phyloP scores from a whole-genome alignment of 768 basidiomycete species.

The Lyophyllum atratum region DNA sequence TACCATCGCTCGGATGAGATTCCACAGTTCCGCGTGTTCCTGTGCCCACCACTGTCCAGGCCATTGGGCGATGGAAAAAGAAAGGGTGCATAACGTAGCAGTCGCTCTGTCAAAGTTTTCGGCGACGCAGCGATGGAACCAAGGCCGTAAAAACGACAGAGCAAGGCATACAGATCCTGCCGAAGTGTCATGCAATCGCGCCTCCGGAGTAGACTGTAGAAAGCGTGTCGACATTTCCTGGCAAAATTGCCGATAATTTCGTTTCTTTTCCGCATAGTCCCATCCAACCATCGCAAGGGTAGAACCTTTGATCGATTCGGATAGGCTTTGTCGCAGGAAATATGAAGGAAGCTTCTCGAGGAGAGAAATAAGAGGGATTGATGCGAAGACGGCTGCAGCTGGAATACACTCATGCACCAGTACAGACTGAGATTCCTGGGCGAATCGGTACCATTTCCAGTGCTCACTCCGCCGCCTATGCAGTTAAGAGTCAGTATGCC shows the following conservation, averaged over 20 bases:
- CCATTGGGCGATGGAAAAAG: conserved; percentile 61
- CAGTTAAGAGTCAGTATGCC: background rate
- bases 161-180: conserved; percentile 69
- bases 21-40: conserved; percentile 63
- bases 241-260: conserved; percentile 71
- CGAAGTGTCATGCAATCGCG: conserved; percentile 65
- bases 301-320: conserved; percentile 26
- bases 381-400: conserved; percentile 62
- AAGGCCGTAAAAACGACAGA: conserved; percentile 65
- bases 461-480: conserved; percentile 40
- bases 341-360: conserved; percentile 74
- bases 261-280: conserved; percentile 61
- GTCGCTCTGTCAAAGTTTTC: conserved; percentile 38
- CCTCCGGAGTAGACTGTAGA: conserved; percentile 52
- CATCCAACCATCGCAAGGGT: conserved; percentile 42
- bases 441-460: conserved; percentile 78
- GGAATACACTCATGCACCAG: conserved; percentile 73
- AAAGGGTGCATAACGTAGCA: conserved; percentile 37
- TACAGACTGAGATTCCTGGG: conserved; percentile 75
- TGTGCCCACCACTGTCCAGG: conserved; percentile 68
- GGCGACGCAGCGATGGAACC: conserved; percentile 58
- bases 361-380: conserved; percentile 66
- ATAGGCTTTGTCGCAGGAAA: conserved; percentile 42
- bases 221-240: conserved; percentile 68
- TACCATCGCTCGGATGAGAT: conserved; percentile 59